Conservation (phyloP, 805 yeast genomes). For the Myxozyma neotropica region DNA sequence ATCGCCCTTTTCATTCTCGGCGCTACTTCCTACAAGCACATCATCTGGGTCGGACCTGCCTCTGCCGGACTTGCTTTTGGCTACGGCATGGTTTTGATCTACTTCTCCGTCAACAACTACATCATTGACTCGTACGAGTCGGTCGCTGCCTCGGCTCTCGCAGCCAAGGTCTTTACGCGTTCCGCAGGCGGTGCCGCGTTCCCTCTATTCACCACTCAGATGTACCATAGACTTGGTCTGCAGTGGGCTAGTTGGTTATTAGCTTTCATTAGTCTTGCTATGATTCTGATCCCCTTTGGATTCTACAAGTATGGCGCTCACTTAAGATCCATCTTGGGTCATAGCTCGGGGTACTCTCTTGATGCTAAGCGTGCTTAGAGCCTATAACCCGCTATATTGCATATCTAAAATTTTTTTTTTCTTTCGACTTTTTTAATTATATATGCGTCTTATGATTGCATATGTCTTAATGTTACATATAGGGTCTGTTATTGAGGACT, state of each 20-base stretch:
- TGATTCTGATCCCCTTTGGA: constrained; percentile 55
- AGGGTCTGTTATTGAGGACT: too few species aligned
- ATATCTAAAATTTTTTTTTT: neutral
- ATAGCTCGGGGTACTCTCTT: constrained; percentile 20
- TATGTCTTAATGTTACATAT: neutral
- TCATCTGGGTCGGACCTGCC: constrained; percentile 58
- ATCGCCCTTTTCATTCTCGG: constrained; percentile 60
- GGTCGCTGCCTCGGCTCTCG: constrained; percentile 66
- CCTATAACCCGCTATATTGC: neutral
- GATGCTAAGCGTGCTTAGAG: constrained; percentile 1
- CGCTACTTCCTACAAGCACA: constrained; percentile 55
- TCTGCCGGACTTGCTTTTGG: constrained; percentile 59
- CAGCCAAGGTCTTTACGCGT: constrained; percentile 63
- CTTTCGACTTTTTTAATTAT: neutral
- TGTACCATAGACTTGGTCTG: constrained; percentile 54
- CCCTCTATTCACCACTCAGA: constrained; percentile 59
- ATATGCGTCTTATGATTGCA: neutral
- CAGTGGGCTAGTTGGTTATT: constrained; percentile 59
- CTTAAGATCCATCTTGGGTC: constrained; percentile 40
- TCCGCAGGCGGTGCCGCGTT: constrained; percentile 63
- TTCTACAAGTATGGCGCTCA: constrained; percentile 52
- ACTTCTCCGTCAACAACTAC: constrained; percentile 73
- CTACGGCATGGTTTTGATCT: constrained; percentile 56
- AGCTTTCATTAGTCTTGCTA: constrained; percentile 54
- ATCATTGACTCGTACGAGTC: constrained; percentile 78